phyloP scores from a whole-genome alignment of 106 monocot species.

The Dioscorea zingiberensis region DNA sequence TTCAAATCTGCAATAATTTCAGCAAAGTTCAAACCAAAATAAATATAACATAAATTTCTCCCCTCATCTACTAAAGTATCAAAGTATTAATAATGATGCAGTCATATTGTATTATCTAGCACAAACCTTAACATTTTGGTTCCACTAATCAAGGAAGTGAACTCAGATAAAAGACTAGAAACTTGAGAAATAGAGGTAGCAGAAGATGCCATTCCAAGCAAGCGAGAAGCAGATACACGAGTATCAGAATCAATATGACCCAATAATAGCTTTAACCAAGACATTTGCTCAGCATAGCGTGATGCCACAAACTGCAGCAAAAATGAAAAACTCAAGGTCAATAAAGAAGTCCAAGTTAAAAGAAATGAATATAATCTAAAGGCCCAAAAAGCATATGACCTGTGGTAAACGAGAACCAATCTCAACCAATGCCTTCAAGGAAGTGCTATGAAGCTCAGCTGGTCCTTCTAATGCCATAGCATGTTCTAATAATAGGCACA shows the following conservation, averaged over 20 bases:
- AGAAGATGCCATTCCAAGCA: conserved; percentile 74
- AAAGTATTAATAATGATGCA: not conserved
- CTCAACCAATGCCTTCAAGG: conserved; percentile 73
- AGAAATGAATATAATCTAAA: not conserved
- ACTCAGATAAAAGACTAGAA: conserved; percentile 48
- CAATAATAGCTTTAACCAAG: conserved; percentile 70
- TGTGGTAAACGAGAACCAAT: conserved; percentile 58
- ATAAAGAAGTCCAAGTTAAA: not conserved
- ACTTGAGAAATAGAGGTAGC: conserved; percentile 36
- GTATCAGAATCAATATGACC: conserved; percentile 78
- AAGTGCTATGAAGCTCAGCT: conserved; percentile 67
- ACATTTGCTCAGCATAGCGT: conserved; percentile 49
- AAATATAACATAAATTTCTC: too few species aligned
- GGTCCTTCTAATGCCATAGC: conserved; percentile 88
- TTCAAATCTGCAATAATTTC: conserved; percentile 63
- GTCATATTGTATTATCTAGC: not conserved
- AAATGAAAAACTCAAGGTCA: conserved; percentile 6
- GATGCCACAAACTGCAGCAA: conserved; percentile 59
- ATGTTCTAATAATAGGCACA: conserved; percentile 76
- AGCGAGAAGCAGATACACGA: conserved; percentile 75
- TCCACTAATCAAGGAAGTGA: conserved; percentile 29
- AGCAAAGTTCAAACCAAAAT: not conserved
- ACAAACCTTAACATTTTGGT: conserved; percentile 56
- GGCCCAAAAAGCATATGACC: conserved; percentile 30
- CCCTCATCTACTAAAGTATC: not conserved